These are phyloP conservation scores for Pleurotus ostreatus DNA, from an alignment of 768 basidiomycete genomes.

Conservation along the genomic window DNA sequence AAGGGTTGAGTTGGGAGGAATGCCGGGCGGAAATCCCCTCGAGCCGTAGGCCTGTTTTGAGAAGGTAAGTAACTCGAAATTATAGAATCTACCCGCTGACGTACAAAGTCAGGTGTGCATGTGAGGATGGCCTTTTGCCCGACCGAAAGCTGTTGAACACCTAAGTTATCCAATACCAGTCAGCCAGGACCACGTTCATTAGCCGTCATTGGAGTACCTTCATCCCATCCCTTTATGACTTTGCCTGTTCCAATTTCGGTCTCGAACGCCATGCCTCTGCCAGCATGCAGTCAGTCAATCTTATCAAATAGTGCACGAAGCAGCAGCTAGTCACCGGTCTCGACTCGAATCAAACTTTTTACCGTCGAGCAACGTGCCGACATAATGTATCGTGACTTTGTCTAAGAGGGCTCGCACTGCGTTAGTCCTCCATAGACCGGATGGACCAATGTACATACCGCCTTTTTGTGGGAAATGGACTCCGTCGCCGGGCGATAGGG, in stretches of 20 bases:
- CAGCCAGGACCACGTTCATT: constrained; percentile 1
- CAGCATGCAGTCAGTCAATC: neutral
- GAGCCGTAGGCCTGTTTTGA: constrained; percentile 60
- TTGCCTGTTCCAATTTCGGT: constrained; percentile 75
- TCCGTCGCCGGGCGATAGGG: constrained; percentile 58
- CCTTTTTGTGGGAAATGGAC: constrained; percentile 61
- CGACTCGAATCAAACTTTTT: constrained; percentile 70
- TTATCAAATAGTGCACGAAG: neutral
- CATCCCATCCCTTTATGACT: constrained; percentile 91
- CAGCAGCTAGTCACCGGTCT: constrained; percentile 52
- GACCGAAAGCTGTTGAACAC: constrained; percentile 71
- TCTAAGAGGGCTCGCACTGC: constrained; percentile 33
- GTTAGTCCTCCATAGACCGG: constrained; percentile 10
- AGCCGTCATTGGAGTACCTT: constrained; percentile 44
- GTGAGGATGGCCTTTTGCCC: constrained; percentile 70
- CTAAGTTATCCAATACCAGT: constrained; percentile 31
- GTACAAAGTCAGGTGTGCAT: constrained; percentile 74
- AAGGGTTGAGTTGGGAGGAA: constrained; percentile 72
- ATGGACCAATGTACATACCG: constrained; percentile 42
- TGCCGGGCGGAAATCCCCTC: constrained; percentile 75
- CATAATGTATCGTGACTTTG: constrained; percentile 73
- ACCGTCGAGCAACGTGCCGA: constrained; percentile 66
- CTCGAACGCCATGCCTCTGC: constrained; percentile 55
- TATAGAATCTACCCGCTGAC: constrained; percentile 23
- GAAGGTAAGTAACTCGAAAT: constrained; percentile 6